Percentiles rank a stretch among this genome's conserved stretches.
phyloP scores from a whole-genome alignment of 352 stramenopile species.

The Phytophthora rubi region DNA sequence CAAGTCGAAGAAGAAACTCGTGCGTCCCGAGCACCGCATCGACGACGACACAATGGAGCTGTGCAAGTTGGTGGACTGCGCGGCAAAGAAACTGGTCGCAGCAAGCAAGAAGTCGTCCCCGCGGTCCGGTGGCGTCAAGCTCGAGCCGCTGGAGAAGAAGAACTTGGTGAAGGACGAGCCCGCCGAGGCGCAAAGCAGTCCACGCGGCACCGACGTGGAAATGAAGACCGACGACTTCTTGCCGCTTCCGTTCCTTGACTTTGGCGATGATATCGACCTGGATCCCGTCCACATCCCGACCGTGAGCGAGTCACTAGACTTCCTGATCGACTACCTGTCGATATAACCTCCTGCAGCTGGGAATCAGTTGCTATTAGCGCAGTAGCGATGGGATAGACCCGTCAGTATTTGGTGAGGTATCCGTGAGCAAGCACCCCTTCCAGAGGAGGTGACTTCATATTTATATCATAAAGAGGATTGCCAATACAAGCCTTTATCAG shows the following conservation, averaged over 20 bases:
- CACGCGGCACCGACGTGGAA: slow-evolving; percentile 35
- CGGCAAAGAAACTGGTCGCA: slow-evolving; percentile 50
- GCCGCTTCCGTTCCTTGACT: slow-evolving; percentile 51
- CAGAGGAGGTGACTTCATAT: slow-evolving; percentile 33
- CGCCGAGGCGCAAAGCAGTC: slow-evolving; percentile 28
- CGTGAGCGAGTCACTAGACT: slow-evolving; percentile 70
- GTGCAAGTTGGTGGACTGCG: slow-evolving; percentile 61
- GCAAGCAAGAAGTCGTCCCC: slow-evolving; percentile 28
- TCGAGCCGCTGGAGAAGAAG: slow-evolving; percentile 40
- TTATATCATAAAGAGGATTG: slow-evolving; percentile 45
- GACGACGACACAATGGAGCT: slow-evolving; percentile 68
- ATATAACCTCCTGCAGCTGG: slow-evolving; percentile 37
- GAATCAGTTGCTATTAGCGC: slow-evolving; percentile 34
- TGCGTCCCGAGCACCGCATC: slow-evolving; percentile 62
- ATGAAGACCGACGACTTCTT: slow-evolving; percentile 53
- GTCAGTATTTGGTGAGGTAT: slow-evolving; percentile 39
- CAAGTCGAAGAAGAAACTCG: slow-evolving; percentile 78
- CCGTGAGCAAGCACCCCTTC: slow-evolving; percentile 25
- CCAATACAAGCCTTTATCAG: slow-evolving; percentile 33
- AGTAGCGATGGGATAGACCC: slow-evolving; percentile 33
- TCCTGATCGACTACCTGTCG: slow-evolving; percentile 70
- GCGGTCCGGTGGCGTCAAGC: slow-evolving; percentile 24
- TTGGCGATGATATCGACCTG: slow-evolving; percentile 54
- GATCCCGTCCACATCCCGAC: slow-evolving; percentile 56
- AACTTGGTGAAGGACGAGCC: slow-evolving; percentile 29